Percentiles rank a stretch among this genome's conserved stretches.
phyloP scores from a whole-genome alignment of 768 basidiomycete species.

The Tephrocybe rancida region DNA sequence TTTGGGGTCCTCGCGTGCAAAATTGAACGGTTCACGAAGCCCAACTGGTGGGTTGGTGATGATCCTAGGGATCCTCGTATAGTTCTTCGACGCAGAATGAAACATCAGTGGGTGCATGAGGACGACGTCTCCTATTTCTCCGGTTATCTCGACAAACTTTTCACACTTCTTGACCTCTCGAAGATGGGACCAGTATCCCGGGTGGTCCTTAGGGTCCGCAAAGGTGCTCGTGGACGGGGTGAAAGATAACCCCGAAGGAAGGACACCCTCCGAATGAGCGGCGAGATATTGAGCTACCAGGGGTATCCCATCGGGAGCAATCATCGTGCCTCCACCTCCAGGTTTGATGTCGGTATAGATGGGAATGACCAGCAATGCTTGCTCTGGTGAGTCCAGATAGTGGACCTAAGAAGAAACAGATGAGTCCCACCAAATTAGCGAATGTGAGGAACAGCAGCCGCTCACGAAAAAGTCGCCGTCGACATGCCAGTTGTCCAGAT shows the following conservation, averaged over 20 bases:
- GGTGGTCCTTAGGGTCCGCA: constrained; percentile 36
- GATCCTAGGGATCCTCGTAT: constrained; percentile 54
- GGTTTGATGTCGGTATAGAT: constrained; percentile 59
- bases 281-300: constrained; percentile 52
- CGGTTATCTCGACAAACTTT: constrained; percentile 57
- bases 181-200: constrained; percentile 47
- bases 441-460: background rate
- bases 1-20: constrained; percentile 41
- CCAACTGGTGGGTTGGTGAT: constrained; percentile 70
- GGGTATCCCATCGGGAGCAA: constrained; percentile 57
- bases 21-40: constrained; percentile 56
- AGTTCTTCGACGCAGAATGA: constrained; percentile 65
- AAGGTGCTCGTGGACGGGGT: constrained; percentile 45
- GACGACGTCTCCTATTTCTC: constrained; percentile 64
- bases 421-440: background rate
- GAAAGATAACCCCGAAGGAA: constrained; percentile 45
- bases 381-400: constrained; percentile 68
- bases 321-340: constrained; percentile 60
- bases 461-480: constrained; percentile 60
- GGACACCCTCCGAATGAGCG: constrained; percentile 52
- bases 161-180: constrained; percentile 42
- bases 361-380: constrained; percentile 63
- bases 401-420: constrained; percentile 37
- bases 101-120: constrained; percentile 67
- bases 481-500: constrained; percentile 67